These are phyloP conservation scores for Tubosaeta brunneosetosa DNA, from an alignment of 768 basidiomycete species.

Conservation along the genomic window DNA sequence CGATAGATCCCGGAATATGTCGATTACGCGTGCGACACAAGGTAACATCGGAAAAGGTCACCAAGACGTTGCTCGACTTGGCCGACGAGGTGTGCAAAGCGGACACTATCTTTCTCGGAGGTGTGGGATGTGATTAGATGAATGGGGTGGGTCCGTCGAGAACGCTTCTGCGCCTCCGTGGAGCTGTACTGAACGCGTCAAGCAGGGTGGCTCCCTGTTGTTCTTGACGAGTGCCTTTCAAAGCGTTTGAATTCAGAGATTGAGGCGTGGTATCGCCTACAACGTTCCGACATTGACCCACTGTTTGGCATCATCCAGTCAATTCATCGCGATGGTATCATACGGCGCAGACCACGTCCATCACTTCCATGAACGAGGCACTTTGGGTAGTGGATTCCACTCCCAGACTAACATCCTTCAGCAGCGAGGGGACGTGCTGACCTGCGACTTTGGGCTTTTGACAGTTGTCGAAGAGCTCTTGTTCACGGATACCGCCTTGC, in stretches of 20 bases:
- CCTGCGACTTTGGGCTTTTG: constrained; percentile 61
- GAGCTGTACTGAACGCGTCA: constrained; percentile 2
- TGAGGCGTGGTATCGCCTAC: constrained; percentile 52
- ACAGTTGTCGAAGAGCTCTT: constrained; percentile 53
- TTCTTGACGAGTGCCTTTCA: not conserved
- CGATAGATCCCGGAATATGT: constrained; percentile 50
- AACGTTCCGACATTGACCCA: constrained; percentile 51
- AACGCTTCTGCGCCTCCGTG: not conserved
- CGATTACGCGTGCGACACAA: constrained; percentile 55
- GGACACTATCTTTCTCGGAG: constrained; percentile 51
- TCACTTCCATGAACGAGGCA: constrained; percentile 13
- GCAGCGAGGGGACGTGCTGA: constrained; percentile 48
- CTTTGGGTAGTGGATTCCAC: not conserved
- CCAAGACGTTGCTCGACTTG: constrained; percentile 51
- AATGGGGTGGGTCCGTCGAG: constrained; percentile 37
- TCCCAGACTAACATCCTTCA: constrained; percentile 55
- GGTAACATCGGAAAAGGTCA: constrained; percentile 49
- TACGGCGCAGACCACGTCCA: too few relatives aligned
- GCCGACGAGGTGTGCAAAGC: constrained; percentile 50
- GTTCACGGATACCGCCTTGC: constrained; percentile 22
- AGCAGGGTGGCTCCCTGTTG: constrained; percentile 27
- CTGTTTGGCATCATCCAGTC: constrained; percentile 53
- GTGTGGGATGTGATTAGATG: constrained; percentile 56
- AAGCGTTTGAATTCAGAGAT: constrained; percentile 57
- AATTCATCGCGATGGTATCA: constrained; percentile 61